These are phyloP conservation scores for Phytopythium oedochilum DNA, from an alignment of 352 stramenopile genomes.

Conservation along the genomic window DNA sequence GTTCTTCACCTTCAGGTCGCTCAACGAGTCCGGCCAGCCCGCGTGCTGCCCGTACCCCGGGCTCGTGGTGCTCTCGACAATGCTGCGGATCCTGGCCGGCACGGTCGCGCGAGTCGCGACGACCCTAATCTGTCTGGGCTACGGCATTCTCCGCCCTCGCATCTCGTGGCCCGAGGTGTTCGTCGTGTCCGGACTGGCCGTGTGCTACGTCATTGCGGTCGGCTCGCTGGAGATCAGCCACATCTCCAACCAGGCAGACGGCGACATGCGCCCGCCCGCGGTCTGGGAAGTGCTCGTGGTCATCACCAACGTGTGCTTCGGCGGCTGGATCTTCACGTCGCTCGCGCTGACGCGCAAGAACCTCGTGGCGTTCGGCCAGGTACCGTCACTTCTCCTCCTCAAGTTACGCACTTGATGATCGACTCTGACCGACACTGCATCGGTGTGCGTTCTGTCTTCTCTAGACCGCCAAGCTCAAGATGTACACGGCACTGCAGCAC, in stretches of 20 bases:
- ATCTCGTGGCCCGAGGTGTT: constrained; percentile 75
- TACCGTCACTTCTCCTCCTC: no score
- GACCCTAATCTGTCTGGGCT: constrained; percentile 75
- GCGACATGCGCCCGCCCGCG: constrained; percentile 47
- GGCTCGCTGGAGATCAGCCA: constrained; percentile 77
- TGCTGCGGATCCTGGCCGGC: constrained; percentile 65
- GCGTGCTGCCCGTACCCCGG: constrained; percentile 77
- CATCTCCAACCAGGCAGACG: constrained; percentile 72
- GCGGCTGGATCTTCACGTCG: constrained; percentile 82
- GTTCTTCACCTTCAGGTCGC: constrained; percentile 74
- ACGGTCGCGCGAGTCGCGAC: constrained; percentile 75
- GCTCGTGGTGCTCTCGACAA: constrained; percentile 61
- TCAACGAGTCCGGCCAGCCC: constrained; percentile 65
- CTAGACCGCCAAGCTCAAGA: constrained; percentile 65
- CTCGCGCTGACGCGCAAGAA: constrained; percentile 75
- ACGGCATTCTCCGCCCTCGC: constrained; percentile 68
- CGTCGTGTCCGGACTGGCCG: constrained; percentile 62
- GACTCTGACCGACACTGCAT: no score
- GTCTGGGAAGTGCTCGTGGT: constrained; percentile 80
- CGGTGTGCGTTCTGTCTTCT: no score
- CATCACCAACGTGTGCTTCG: constrained; percentile 79
- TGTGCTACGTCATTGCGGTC: constrained; percentile 82
- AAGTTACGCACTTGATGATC: no score
- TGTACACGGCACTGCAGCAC: constrained; percentile 62
- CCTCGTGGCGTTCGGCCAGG: constrained; percentile 73